Base-by-base conservation (phyloP, 768 basidiomycete species). In the Rubroboletus satanas region DNA sequence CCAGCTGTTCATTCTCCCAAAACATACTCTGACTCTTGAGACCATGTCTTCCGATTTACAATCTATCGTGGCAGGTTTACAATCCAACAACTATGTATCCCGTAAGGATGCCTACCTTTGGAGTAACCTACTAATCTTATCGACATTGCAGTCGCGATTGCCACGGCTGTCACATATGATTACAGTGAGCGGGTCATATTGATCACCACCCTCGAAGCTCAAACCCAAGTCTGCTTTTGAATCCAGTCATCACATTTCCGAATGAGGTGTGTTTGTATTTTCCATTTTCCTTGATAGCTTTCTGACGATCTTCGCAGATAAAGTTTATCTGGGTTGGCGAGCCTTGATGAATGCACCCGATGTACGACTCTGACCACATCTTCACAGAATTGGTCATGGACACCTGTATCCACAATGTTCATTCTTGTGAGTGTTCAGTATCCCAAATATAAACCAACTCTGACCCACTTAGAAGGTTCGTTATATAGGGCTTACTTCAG, bases 261-360 rank as follows among this genome's bases (percentile, higher is more conserved):
- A 49, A 45, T 11, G 65, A 67, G 65, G 57, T 66, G 2, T 29
- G 23, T 15, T 29, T 39, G 4, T 28, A 10, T 48, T 14, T 21
- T 33, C 17, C 1, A 11, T 33, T 18, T 37, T 11, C 7, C 29
- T 23, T 17, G 15, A 7, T 15, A n/a, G n/a, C 2, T 18, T 38
- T 47, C 52, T 57, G n/a, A 66, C 8, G 10, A 11, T 6, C 18
- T 41, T 18, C 11, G 6, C 44, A 63, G 64, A 38, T 61, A 50
- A 28, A 42, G 14, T 56, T 47, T 39, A 21, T 66, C 14, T 66
- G 65, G 65, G 65, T 66, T 23, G 28, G 65, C 23, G 18, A 37
- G 18, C 33, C 2, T 32, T 14, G 7, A 7, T 32, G 29, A 39
- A 51, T 44, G 10, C 6, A 36, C 23, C 31, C 1, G 7, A 12